phyloP scores from a whole-genome alignment of 306 rosid species.

The Astragalus glycyphyllos region DNA sequence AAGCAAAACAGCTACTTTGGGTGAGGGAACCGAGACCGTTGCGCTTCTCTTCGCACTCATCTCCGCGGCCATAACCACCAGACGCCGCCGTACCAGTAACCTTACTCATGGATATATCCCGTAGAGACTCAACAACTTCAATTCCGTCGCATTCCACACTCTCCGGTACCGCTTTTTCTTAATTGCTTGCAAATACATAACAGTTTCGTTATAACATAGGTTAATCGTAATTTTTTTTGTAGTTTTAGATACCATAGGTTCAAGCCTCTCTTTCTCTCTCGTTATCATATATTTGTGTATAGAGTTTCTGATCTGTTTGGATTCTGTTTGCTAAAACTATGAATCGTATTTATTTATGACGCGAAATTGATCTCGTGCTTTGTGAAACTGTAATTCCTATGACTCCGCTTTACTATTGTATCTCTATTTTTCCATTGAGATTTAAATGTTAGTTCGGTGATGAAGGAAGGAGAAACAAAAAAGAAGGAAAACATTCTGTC shows the following conservation, averaged over 20 bases:
- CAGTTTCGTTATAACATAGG: too few species aligned
- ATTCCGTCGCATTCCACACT: slow-evolving; percentile 40
- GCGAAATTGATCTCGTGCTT: slow-evolving; percentile 4
- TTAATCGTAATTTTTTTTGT: slow-evolving; percentile 6
- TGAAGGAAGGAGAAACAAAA: background rate
- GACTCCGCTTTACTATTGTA: background rate
- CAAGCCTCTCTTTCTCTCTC: background rate
- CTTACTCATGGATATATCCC: slow-evolving; percentile 35
- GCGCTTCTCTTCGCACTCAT: background rate
- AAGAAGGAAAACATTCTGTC: background rate
- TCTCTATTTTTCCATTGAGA: slow-evolving; percentile 1
- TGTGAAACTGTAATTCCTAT: background rate
- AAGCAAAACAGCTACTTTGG: background rate
- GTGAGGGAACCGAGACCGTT: background rate
- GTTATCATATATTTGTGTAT: background rate
- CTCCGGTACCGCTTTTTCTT: slow-evolving; percentile 37
- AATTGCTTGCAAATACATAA: background rate
- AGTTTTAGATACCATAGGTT: background rate
- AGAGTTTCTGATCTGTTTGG: slow-evolving; percentile 6
- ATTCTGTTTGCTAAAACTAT: slow-evolving; percentile 9
- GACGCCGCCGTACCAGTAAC: background rate
- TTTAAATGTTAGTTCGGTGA: background rate
- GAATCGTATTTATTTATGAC: background rate
- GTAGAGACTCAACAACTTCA: slow-evolving; percentile 20
- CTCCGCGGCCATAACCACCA: slow-evolving; percentile 14